phyloP scores from a whole-genome alignment of 495 filamentous ascomycete genomes.

The Rhypophila decipiens region DNA sequence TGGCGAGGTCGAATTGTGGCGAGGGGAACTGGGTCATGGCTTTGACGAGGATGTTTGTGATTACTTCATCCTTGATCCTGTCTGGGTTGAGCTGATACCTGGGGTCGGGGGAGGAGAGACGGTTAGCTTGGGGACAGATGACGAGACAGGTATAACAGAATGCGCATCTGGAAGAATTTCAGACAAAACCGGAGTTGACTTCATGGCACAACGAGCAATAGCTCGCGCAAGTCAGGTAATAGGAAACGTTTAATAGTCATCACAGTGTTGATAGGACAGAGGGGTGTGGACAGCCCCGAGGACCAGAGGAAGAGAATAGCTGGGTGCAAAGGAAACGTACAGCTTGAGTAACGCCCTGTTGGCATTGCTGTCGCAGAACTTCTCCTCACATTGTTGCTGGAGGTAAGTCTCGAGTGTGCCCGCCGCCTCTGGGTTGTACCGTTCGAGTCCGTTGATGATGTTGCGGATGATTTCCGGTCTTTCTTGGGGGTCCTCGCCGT shows the following conservation, averaged over 20 bases:
- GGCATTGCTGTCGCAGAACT: conserved; percentile 90
- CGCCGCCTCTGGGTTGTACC: conserved; percentile 98
- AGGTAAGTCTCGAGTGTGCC: conserved; percentile 93
- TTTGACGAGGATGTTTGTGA: conserved; percentile 98
- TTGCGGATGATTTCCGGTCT: conserved; percentile 83
- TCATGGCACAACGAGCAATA: conserved; percentile 37
- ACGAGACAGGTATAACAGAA: conserved; percentile 2
- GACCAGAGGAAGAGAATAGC: conserved; percentile 1
- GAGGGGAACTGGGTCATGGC: conserved; percentile 94
- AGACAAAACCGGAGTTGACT: conserved; percentile 59
- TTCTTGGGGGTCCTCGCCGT: conserved; percentile 52
- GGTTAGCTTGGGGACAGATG: conserved; percentile 8
- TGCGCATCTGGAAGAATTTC: conserved; percentile 30
- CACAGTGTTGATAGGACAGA: too few species aligned
- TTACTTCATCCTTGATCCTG: conserved; percentile 90
- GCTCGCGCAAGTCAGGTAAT: conserved; percentile 82
- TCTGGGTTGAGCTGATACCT: conserved; percentile 99
- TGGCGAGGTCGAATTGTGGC: conserved; percentile 87
- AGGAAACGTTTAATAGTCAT: conserved; percentile 93
- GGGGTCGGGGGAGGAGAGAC: not conserved
- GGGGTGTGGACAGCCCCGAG: conserved; percentile 11
- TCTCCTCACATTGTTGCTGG: conserved; percentile 86
- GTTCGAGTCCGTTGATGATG: conserved; percentile 91
- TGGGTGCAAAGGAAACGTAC: conserved; percentile 53
- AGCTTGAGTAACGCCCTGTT: conserved; percentile 95